Conservation (phyloP, 176 grass and related monocot species). For the Stipa capillata region DNA sequence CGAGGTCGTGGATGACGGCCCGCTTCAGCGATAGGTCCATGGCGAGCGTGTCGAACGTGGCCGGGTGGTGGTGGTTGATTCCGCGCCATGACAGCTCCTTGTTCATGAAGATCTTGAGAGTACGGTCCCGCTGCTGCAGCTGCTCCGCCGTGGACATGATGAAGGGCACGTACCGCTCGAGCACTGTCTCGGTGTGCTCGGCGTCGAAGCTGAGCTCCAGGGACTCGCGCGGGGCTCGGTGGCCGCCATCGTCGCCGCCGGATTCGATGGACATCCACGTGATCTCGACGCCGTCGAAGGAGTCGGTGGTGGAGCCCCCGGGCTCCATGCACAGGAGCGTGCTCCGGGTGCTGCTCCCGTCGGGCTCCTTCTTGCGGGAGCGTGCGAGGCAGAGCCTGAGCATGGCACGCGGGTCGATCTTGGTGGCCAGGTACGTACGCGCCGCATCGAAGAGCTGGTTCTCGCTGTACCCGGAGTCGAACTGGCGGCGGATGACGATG, state of each 20-base stretch:
- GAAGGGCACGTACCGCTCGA: not conserved
- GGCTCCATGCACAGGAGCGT: not conserved
- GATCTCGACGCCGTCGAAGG: not conserved
- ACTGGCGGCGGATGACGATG: not conserved
- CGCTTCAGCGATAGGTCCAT: constrained; percentile 45
- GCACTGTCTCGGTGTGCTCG: not conserved
- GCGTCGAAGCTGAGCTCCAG: not conserved
- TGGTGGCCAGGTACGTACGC: not conserved
- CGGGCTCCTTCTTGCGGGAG: not conserved
- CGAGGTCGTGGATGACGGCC: constrained; percentile 38
- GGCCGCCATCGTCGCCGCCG: not conserved
- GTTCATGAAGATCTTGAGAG: constrained; percentile 27
- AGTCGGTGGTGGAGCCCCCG: not conserved
- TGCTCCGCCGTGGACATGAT: constrained; percentile 10
- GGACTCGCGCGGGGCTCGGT: not conserved
- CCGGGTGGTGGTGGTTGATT: constrained; percentile 45
- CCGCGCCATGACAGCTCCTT: constrained; percentile 20
- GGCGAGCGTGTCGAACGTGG: constrained; percentile 59
- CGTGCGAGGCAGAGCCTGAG: not conserved
- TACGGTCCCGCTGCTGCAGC: not conserved
- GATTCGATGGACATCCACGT: not conserved
- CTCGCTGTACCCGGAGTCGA: not conserved
- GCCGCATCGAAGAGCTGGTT: not conserved
- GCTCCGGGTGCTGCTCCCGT: too few species aligned
- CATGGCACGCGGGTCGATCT: not conserved